Percentiles rank a stretch among this genome's conserved stretches.
phyloP scores from a whole-genome alignment of 208 protist genomes.

The Porcisia hertigi region DNA sequence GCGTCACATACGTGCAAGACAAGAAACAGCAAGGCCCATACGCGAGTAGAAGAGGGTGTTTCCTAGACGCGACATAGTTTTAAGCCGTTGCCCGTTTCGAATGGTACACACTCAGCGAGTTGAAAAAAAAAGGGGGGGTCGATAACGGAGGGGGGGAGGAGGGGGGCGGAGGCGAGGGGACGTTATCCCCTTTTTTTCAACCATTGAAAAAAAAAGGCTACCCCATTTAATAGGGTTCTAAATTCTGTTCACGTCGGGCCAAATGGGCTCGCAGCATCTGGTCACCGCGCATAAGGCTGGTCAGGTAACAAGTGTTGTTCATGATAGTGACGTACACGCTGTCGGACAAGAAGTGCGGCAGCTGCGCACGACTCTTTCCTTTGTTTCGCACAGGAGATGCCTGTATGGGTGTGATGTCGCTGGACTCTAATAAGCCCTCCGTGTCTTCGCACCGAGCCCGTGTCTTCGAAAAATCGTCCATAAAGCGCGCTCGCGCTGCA shows the following conservation, averaged over 20 bases:
- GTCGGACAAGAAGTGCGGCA: conserved; percentile 44
- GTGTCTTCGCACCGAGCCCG: conserved; percentile 2
- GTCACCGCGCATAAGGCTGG: conserved; percentile 55
- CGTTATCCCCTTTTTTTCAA: background rate
- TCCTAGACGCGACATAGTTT: background rate
- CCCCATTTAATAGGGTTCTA: conserved; percentile 42
- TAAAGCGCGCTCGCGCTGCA: conserved; percentile 22
- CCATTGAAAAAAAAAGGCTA: background rate
- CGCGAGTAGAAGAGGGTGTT: background rate
- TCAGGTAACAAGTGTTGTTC: conserved; percentile 74
- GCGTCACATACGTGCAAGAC: background rate
- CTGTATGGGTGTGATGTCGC: background rate
- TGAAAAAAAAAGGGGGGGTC: background rate
- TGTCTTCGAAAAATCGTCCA: conserved; percentile 26
- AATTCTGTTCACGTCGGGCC: conserved; percentile 14
- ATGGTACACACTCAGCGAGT: background rate
- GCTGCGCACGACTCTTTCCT: conserved; percentile 4
- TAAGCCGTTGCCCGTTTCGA: background rate
- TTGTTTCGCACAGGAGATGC: background rate
- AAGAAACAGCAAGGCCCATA: background rate
- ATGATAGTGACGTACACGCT: conserved; percentile 38
- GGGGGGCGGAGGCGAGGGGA: background rate
- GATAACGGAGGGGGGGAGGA: background rate
- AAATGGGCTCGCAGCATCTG: conserved; percentile 53
- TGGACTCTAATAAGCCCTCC: background rate